Evolutionary conservation across 2,329 filamentous ascomycete genomes (phyloP).

Genomic region (Laburnicola sp.): DNA sequence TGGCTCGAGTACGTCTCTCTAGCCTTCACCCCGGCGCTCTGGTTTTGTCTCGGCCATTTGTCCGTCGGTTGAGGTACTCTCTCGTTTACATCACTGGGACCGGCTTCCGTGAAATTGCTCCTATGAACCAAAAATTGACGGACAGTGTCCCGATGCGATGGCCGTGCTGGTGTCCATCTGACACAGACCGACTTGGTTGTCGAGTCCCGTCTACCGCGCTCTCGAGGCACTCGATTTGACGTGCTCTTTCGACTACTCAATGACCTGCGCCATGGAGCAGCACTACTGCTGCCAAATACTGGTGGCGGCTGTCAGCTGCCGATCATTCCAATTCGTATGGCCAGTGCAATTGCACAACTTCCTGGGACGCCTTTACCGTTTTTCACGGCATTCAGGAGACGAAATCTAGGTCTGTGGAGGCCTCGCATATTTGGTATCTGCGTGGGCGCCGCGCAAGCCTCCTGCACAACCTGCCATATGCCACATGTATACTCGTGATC

Average conservation of each 20-base stretch:
- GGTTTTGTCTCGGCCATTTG: slow-evolving; percentile 21
- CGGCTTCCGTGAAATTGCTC: slow-evolving; percentile 3
- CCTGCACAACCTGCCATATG: slow-evolving; percentile 20
- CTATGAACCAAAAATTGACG: slow-evolving; percentile 10
- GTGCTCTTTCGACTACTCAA: background rate
- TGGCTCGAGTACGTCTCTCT: slow-evolving; percentile 6
- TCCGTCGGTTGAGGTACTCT: slow-evolving; percentile 11
- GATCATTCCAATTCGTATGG: slow-evolving; percentile 16
- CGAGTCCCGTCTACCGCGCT: slow-evolving; percentile 9
- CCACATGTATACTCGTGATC: slow-evolving; percentile 33
- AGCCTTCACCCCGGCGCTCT: slow-evolving; percentile 10
- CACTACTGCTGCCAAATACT: slow-evolving; percentile 20
- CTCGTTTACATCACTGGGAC: slow-evolving; percentile 8
- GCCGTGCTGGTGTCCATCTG: slow-evolving; percentile 10
- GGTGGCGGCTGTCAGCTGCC: slow-evolving; percentile 30
- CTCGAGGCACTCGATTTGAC: slow-evolving; percentile 10
- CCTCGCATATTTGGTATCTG: slow-evolving; percentile 14
- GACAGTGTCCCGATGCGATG: slow-evolving; percentile 14
- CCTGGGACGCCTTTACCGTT: slow-evolving; percentile 3
- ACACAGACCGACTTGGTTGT: slow-evolving; percentile 2
- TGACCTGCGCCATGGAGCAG: slow-evolving; percentile 10
- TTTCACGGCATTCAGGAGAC: background rate
- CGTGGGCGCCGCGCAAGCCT: slow-evolving; percentile 19
- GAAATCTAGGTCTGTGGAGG: slow-evolving; percentile 5
- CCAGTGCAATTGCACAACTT: slow-evolving; percentile 11